phyloP scores from a whole-genome alignment of 352 stramenopile species.

The Phytophthora idaei region DNA sequence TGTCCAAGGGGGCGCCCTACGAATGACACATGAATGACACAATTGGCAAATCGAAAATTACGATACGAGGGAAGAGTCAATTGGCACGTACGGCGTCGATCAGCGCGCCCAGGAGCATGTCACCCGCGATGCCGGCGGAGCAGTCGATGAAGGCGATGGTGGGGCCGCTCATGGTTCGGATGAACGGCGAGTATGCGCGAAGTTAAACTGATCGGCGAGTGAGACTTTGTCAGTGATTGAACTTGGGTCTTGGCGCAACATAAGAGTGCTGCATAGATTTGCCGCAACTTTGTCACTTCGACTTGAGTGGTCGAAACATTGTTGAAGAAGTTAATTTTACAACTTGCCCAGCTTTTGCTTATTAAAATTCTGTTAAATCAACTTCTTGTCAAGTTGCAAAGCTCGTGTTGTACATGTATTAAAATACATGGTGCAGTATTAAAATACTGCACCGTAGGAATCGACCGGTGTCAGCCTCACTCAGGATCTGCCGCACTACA shows the following conservation, averaged over 20 bases:
- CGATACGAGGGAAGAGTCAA: background rate
- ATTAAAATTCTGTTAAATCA: no score
- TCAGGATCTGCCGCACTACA: background rate
- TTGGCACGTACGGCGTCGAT: conserved; percentile 78
- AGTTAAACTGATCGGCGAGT: conserved; percentile 3
- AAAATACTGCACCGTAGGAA: no score
- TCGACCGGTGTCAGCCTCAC: background rate
- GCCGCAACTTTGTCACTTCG: conserved; percentile 3
- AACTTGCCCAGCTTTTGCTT: background rate
- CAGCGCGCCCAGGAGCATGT: conserved; percentile 91
- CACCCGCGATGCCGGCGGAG: conserved; percentile 88
- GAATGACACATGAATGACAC: conserved; percentile 16
- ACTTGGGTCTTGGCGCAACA: conserved; percentile 7
- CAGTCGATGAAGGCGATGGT: conserved; percentile 84
- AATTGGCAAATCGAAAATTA: background rate
- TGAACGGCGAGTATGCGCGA: background rate
- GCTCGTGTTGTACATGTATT: no score
- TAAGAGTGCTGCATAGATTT: conserved; percentile 8
- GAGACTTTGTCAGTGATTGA: conserved; percentile 6
- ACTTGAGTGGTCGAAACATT: background rate
- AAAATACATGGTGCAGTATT: no score
- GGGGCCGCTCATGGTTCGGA: conserved; percentile 17
- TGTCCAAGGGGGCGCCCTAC: conserved; percentile 65
- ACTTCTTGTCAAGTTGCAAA: no score
- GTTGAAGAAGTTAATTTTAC: background rate